Base-by-base conservation (phyloP, 768 basidiomycete species). In the Mrakia frigida region DNA sequence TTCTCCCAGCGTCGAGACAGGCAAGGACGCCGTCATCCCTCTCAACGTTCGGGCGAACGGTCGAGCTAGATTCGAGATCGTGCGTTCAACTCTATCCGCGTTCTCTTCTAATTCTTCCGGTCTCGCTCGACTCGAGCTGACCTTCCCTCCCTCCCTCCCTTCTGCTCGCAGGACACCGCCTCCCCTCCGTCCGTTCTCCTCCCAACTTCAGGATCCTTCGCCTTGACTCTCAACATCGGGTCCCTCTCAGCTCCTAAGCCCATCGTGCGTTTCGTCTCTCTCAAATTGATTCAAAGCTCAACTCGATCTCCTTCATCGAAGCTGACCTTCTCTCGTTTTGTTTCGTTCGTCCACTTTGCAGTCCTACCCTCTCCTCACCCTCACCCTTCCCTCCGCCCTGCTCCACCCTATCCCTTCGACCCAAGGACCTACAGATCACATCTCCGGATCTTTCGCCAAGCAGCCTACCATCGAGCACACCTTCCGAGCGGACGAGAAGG, bases 331-430 rank as follows among this genome's bases (percentile, higher is more conserved):
- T 61, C 39, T 13, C 46, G 56, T 35, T 50, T 53, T 16, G 2
- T 16, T 46, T 16, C 43, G 43, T 46, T 46, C 14, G 39, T 41
- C 39, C 43, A 25, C 50, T 1, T 33, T 4, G 9, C 63, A 74
- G 77, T 73, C 77, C 56, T 67, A 78, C 53, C 65, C 73, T 16
- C 77, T 78, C 67, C 56, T 78, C 28, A 74, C 73, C 23, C 68
- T 74, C 68, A n/a, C 70, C 10, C 70, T 77, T 35, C 76, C 76
- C 10, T 31, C 71, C 6, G n/a, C 46, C 28, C 39, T 71, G 18
- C 76, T 73, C 37, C 23, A 35, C 5, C 63, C 70, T 5, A 37
- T 70, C 25, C 52, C 59, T 23, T 68, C 76, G 10, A 28, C 76
- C 25, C 41, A 65, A 46, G 43, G 41, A 4, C 59, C 28, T 18